Evolutionary conservation across 2,329 filamentous ascomycete species (phyloP), one percentile per base, ranked within the genome.

Genomic region (Phialophora macrospora): DNA sequence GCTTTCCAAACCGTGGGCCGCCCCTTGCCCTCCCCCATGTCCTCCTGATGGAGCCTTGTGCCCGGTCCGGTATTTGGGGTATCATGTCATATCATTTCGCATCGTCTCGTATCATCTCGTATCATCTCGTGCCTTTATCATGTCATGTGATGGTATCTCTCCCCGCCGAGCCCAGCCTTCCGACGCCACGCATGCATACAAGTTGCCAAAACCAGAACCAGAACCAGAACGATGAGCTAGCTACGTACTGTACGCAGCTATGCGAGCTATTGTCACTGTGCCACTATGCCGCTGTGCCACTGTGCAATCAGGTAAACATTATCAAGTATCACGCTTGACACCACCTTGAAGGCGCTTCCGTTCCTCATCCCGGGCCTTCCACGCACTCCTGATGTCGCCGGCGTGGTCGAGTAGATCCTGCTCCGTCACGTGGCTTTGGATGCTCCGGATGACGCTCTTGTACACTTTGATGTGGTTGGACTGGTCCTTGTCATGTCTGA

Each of bases 401-500:
- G 90, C 90, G 0, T 86, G 84, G 1, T 80, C 84, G 54, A 93
- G 84, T 38, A 99, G 82, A 74, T 99, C 93, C 64, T 91, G 84
- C 78, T 97, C 88, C 0, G 87, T 90, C 11, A 99, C 92, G 1
- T 88, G 88, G 73, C 97, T 92, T 67, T 88, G 85, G 72, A 99
- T 98, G 77, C 92, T 96, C 70, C 94, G 89, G 65, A 97, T 84
- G 3, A 99, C 95, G 75, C 90, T 96, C 28, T 88, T 83, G 1
- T 97, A 92, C 0, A 91, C 94, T 20, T 82, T 88, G 66, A 91
- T 89, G 78, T 98, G 93, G 74, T 99, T 99, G 0, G 91, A 93
- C 71, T 97, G 90, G 30, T 83, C 82, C 80, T 99, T 99, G 78
- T 99, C 95, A 74, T 98, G 93, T 60, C 95, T 86, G 78, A 97